These are phyloP conservation scores for Aspergillus kassunensis DNA, from an alignment of 495 filamentous ascomycete genomes.

Conservation along the genomic window DNA sequence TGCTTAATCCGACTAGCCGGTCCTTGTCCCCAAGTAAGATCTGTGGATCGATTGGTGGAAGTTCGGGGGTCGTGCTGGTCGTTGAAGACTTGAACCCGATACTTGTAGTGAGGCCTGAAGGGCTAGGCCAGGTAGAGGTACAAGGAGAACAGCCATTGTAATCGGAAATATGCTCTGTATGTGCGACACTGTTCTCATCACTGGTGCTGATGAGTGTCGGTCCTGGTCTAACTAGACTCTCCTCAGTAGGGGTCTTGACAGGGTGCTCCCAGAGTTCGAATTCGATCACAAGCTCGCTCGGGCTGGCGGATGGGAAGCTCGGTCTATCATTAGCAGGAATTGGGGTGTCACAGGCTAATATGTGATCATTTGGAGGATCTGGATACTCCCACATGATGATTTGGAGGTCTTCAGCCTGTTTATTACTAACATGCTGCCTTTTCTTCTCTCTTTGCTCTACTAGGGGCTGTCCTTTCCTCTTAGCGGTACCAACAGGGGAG, in stretches of 20 bases:
- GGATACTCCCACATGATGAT: neutral
- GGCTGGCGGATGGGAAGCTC: neutral
- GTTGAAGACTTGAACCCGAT: neutral
- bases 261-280: neutral
- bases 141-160: neutral
- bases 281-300: neutral
- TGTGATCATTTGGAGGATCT: neutral
- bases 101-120: neutral
- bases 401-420: neutral
- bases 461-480: neutral
- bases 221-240: neutral
- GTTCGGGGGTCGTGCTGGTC: neutral
- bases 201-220: neutral
- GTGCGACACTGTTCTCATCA: neutral
- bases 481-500: neutral
- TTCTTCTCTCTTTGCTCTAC: neutral
- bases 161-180: neutral
- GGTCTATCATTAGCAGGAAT: neutral
- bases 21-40: neutral
- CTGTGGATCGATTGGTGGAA: neutral
- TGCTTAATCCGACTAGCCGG: neutral
- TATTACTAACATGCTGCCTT: neutral
- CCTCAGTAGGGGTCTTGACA: neutral
- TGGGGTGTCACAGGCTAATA: neutral
- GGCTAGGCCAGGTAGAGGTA: neutral